phyloP scores from a whole-genome alignment of 2,329 filamentous ascomycete species.

The Pseudocercospora crystallina region DNA sequence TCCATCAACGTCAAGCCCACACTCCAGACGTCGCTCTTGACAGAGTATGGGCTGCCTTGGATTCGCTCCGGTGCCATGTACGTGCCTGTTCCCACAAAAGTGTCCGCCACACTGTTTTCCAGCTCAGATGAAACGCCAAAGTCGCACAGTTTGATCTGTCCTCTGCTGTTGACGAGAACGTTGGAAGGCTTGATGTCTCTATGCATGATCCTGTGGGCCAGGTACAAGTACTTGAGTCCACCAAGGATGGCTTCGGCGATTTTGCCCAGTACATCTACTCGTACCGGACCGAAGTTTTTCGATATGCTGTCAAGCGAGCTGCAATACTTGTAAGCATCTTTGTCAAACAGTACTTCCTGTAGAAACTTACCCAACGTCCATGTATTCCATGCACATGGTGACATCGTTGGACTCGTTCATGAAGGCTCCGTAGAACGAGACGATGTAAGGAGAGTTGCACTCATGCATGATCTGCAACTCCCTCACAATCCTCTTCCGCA shows the following conservation, averaged over 20 bases:
- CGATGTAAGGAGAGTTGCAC: conserved; percentile 94
- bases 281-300: conserved; percentile 88
- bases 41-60: conserved; percentile 93
- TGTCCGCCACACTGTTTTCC: conserved; percentile 96
- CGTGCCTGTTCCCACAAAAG: conserved; percentile 96
- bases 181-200: conserved; percentile 98
- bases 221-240: conserved; percentile 91
- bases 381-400: conserved; percentile 99
- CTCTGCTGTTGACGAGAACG: conserved; percentile 90
- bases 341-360: not conserved
- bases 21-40: conserved; percentile 99
- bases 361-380: conserved; percentile 86
- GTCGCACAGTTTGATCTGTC: conserved; percentile 95
- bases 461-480: conserved; percentile 98
- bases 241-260: conserved; percentile 94
- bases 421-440: conserved; percentile 96
- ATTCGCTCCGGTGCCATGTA: conserved; percentile 99
- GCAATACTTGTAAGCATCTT: conserved; percentile 16
- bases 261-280: conserved; percentile 94
- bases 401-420: conserved; percentile 96
- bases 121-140: conserved; percentile 98
- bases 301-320: conserved; percentile 93
- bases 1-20: conserved; percentile 96
- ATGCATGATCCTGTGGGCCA: conserved; percentile 97
- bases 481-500: conserved; percentile 93